Base-by-base conservation (phyloP, 2,329 filamentous ascomycete species). In the Cercospora brassicicola region DNA sequence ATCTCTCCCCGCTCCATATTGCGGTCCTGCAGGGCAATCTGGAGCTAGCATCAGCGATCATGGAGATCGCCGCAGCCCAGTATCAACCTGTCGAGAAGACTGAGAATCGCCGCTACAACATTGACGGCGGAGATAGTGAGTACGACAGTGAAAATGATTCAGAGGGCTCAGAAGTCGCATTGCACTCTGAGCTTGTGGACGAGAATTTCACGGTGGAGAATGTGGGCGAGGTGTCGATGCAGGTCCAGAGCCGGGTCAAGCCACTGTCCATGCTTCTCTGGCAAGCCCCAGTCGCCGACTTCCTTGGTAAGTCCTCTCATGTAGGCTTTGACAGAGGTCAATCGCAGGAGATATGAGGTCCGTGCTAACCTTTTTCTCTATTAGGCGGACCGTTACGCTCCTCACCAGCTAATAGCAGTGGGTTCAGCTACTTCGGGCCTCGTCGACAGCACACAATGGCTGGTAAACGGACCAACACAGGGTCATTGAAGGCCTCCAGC, bases 121-220 rank as follows among this genome's bases (percentile, higher is more conserved):
- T 75, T 1, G 79, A 82, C 7, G 78, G 75, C 4, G 80, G 81
- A 7, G 76, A 79, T 8, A 71, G 69, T 33, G 74, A 71, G 28
- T 74, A 70, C 33, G 73, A 74, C 4, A 76, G 77, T 9, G 75
- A 75, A 13, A 56, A 62, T 5, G 67, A 73, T 36, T 66, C 67
- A 20, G 77, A 78, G n/a, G 74, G 51, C 13, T 63, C 61, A 23
- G 48, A 63, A 9, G 75, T 84, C 11, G 69, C 76, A 5, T 73
- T 79, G 80, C 45, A 71, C 42, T 73, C 75, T 15, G 85, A 89
- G 67, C 82, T 89, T 48, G 80, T 92, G 30, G 86, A 90, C 71
- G 86, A 90, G 11, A 83, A 85, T 39, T 92, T 91, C 76, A 95
- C 92, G 0, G 86, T 94, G 62, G 90, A 95, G 15, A 88, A 92